Conservation (phyloP, 257 asterid genomes). For the Plectranthus barbatus region DNA sequence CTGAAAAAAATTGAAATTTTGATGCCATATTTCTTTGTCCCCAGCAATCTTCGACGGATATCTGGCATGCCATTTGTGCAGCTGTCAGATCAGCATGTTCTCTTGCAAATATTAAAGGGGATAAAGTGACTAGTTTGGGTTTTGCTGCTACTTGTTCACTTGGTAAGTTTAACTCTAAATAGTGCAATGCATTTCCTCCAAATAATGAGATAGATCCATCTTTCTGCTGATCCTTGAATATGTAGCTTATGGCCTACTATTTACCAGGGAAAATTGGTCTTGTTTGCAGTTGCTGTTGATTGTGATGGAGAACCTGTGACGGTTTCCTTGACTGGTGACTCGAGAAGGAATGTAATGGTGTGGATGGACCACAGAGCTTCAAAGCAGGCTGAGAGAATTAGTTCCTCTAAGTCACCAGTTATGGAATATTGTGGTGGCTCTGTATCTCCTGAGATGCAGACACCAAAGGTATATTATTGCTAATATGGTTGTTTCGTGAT, state of each 20-base stretch:
- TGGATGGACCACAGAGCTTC: slow-evolving; percentile 99
- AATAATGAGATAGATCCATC: neutral
- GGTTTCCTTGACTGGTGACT: slow-evolving; percentile 81
- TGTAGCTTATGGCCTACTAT: slow-evolving; percentile 26
- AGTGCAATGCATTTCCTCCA: neutral
- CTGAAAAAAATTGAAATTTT: neutral
- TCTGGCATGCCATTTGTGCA: slow-evolving; percentile 96
- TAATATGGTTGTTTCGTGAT: neutral
- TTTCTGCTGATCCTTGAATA: neutral
- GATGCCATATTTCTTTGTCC: slow-evolving; percentile 2
- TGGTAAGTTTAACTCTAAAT: slow-evolving; percentile 37
- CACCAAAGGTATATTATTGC: slow-evolving; percentile 71
- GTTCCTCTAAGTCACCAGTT: slow-evolving; percentile 84
- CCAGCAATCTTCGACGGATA: slow-evolving; percentile 99
- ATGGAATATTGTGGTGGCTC: slow-evolving; percentile 95
- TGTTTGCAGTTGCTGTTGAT: slow-evolving; percentile 83
- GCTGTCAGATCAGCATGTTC: slow-evolving; percentile 84
- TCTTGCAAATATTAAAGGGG: slow-evolving; percentile 59
- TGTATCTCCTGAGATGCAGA: slow-evolving; percentile 92
- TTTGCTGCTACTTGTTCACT: slow-evolving; percentile 98
- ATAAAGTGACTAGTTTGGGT: slow-evolving; percentile 83
- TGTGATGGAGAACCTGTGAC: slow-evolving; percentile 93
- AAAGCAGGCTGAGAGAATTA: slow-evolving; percentile 80
- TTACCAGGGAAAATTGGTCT: slow-evolving; percentile 29
- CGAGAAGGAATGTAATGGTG: slow-evolving; percentile 86